These are phyloP conservation scores for Alternaria sp. DNA, from an alignment of 2,329 filamentous ascomycete genomes.

Conservation along the genomic window DNA sequence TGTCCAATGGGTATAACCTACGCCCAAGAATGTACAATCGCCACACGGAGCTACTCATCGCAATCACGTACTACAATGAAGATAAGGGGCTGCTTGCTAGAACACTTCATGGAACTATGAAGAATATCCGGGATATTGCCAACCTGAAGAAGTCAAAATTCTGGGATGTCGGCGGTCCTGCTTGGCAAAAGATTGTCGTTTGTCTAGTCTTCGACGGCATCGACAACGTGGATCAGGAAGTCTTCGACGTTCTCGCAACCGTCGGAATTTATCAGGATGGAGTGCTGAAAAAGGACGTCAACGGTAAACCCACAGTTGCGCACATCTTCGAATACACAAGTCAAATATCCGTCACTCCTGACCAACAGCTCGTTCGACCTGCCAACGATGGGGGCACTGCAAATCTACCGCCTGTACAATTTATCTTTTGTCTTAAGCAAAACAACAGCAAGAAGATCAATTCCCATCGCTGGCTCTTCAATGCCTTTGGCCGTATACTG, in stretches of 20 bases:
- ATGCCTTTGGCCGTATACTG: conserved; percentile 93
- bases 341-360: conserved; percentile 93
- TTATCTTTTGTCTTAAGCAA: conserved; percentile 99
- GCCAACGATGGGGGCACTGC: conserved; percentile 77
- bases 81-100: conserved; percentile 92
- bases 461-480: conserved; percentile 98
- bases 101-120: conserved; percentile 97
- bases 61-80: conserved; percentile 99
- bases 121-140: conserved; percentile 97
- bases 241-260: conserved; percentile 89
- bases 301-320: conserved; percentile 94
- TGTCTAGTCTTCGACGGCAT: conserved; percentile 98
- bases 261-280: conserved; percentile 97
- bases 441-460: conserved; percentile 99
- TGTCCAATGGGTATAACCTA: conserved; percentile 99
- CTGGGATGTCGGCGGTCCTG: conserved; percentile 98
- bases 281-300: conserved; percentile 97
- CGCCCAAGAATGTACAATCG: conserved; percentile 98
- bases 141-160: conserved; percentile 99
- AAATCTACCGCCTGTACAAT: conserved; percentile 93
- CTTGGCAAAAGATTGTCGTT: conserved; percentile 99
- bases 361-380: conserved; percentile 93
- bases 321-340: conserved; percentile 99
- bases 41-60: conserved; percentile 95
- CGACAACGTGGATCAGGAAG: conserved; percentile 95